These are phyloP conservation scores for Leptographium galeiforme DNA, from an alignment of 2,329 filamentous ascomycete genomes.

Conservation along the genomic window DNA sequence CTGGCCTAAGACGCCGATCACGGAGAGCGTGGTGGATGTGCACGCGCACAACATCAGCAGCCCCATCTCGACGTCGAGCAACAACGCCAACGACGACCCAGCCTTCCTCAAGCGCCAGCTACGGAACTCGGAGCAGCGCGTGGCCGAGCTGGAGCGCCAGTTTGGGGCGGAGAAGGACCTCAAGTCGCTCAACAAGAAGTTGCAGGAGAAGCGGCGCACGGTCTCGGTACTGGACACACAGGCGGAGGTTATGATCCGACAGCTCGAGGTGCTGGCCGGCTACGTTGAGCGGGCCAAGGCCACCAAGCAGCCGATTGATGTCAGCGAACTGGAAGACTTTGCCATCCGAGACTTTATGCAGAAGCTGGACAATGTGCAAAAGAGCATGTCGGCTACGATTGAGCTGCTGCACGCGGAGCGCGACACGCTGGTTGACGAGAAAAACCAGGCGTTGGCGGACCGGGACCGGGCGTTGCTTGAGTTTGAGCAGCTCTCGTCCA, in stretches of 20 bases:
- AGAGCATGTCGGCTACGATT: conserved; percentile 41
- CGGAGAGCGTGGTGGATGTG: conserved; percentile 36
- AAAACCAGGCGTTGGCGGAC: conserved; percentile 66
- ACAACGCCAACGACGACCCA: conserved; percentile 43
- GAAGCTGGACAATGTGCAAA: conserved; percentile 49
- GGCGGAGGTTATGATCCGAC: conserved; percentile 86
- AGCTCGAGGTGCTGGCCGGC: conserved; percentile 78
- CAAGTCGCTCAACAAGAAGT: conserved; percentile 71
- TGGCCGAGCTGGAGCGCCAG: conserved; percentile 75
- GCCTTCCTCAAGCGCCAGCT: conserved; percentile 61
- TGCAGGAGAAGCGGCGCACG: conserved; percentile 87
- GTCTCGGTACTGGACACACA: conserved; percentile 90
- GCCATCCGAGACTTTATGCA: conserved; percentile 87
- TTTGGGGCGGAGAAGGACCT: conserved; percentile 52
- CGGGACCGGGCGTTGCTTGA: conserved; percentile 90
- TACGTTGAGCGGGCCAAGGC: conserved; percentile 81
- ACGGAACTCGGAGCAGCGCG: conserved; percentile 66
- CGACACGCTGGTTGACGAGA: conserved; percentile 73
- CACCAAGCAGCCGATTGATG: conserved; percentile 64
- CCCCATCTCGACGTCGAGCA: conserved; percentile 50
- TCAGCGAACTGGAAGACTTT: conserved; percentile 72
- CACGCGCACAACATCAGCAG: conserved; percentile 53
- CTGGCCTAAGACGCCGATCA: conserved; percentile 55
- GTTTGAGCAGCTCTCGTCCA: conserved; percentile 85
- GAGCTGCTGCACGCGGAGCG: conserved; percentile 56